Conservation (phyloP, 768 basidiomycete genomes). For the Mycena capillaripes region DNA sequence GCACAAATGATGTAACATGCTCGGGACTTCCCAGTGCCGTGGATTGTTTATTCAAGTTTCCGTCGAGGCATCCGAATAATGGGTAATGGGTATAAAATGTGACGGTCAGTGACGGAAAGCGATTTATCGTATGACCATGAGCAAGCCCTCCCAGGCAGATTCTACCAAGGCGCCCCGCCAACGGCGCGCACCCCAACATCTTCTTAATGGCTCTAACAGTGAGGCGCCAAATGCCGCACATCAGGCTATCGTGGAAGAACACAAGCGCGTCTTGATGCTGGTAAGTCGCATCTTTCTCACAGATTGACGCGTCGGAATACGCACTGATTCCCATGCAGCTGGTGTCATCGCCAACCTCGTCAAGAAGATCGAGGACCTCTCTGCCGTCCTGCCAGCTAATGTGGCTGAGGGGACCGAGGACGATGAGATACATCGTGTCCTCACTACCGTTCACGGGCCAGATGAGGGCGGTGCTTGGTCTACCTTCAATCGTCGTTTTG, state of each 20-base stretch:
- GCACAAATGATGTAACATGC: too few species aligned
- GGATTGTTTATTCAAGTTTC: too few species aligned
- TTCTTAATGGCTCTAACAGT: constrained; percentile 12
- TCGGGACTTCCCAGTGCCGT: too few species aligned
- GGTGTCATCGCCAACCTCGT: neutral
- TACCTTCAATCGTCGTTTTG: constrained; percentile 15
- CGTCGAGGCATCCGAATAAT: too few species aligned
- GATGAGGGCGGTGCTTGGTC: neutral
- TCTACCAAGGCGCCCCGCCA: too few species aligned
- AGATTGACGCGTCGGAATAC: constrained; percentile 1
- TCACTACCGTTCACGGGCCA: constrained; percentile 5
- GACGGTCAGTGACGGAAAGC: too few species aligned
- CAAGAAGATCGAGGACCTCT: constrained; percentile 8
- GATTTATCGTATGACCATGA: too few species aligned
- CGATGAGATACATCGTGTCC: constrained; percentile 16
- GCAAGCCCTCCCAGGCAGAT: too few species aligned
- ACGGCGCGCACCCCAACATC: neutral
- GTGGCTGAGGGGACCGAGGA: constrained; percentile 5
- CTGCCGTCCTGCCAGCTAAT: neutral
- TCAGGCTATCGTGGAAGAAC: constrained; percentile 1
- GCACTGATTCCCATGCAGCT: neutral
- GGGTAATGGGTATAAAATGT: too few species aligned
- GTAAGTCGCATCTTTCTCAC: constrained; percentile 1
- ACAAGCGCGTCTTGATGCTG: neutral
- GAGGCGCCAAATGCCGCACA: constrained; percentile 17